Conservation (phyloP, 768 basidiomycete species). For the Podaxis pistillaris region DNA sequence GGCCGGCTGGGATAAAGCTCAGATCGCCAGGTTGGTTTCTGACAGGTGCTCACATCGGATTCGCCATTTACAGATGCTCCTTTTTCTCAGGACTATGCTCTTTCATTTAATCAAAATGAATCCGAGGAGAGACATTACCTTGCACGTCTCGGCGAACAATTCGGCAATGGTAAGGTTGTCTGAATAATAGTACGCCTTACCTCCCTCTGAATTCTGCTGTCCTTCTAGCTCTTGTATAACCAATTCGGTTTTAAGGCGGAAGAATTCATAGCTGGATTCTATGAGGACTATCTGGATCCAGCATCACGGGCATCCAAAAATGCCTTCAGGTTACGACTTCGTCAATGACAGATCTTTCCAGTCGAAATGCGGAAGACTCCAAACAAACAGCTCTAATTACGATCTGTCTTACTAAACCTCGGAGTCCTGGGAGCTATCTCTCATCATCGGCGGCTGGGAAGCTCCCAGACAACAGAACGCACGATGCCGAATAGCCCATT, state of each 20-base stretch:
- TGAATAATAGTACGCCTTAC: not conserved
- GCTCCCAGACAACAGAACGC: conserved; percentile 1
- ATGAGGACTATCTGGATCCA: conserved; percentile 73
- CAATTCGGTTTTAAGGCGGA: conserved; percentile 88
- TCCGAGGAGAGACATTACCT: conserved; percentile 72
- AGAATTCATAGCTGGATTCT: conserved; percentile 80
- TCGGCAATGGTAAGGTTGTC: conserved; percentile 63
- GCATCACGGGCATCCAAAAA: conserved; percentile 75
- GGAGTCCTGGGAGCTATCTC: conserved; percentile 3
- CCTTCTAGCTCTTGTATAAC: conserved; percentile 71
- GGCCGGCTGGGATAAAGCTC: conserved; percentile 77
- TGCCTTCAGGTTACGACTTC: conserved; percentile 74
- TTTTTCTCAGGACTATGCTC: conserved; percentile 60
- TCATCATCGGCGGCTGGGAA: conserved; percentile 9
- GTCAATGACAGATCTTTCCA: conserved; percentile 35
- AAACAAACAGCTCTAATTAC: not conserved
- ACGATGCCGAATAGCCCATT: conserved; percentile 3
- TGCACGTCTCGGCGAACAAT: conserved; percentile 81
- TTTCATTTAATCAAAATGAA: conserved; percentile 73
- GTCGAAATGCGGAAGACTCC: not conserved
- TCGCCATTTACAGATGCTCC: conserved; percentile 13
- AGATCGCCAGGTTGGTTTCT: conserved; percentile 64
- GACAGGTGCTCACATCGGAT: conserved; percentile 4
- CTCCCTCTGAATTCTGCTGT: not conserved
- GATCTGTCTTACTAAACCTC: not conserved